Conservation (phyloP, 1,139 yeast species). For the Williopsis jadinii region DNA sequence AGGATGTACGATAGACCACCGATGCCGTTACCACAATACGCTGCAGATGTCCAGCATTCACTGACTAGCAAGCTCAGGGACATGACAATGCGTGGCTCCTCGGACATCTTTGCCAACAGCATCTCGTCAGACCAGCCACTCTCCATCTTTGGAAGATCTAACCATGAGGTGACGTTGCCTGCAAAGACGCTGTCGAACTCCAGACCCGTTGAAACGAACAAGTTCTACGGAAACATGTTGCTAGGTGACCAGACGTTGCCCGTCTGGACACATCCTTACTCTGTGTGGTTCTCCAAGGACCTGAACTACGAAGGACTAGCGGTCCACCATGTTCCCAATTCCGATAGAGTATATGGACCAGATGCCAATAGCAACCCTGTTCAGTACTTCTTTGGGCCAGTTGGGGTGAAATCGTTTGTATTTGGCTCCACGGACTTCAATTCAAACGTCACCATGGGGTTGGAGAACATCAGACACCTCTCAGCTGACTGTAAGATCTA, state of each 20-base stretch:
- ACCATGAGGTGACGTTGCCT: conserved; percentile 42
- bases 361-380: conserved; percentile 28
- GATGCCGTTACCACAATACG: conserved; percentile 13
- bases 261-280: conserved; percentile 80
- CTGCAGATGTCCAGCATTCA: background rate
- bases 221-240: conserved; percentile 74
- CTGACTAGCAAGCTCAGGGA: background rate
- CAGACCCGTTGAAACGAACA: conserved; percentile 68
- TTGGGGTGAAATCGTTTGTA: conserved; percentile 28
- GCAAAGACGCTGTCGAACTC: conserved; percentile 31
- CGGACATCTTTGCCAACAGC: conserved; percentile 25
- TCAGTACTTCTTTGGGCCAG: conserved; percentile 28
- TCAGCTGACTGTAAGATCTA: conserved; percentile 24
- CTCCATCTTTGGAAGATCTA: conserved; percentile 37
- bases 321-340: conserved; percentile 53
- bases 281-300: conserved; percentile 54
- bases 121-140: conserved; percentile 41
- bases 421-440: conserved; percentile 29
- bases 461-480: conserved; percentile 26
- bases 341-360: conserved; percentile 63
- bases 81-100: conserved; percentile 9
- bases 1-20: conserved; percentile 24
- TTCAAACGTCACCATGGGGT: conserved; percentile 19
- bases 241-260: conserved; percentile 57
- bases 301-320: conserved; percentile 48